Conservation (phyloP, 768 basidiomycete genomes). For the Russula sp. region DNA sequence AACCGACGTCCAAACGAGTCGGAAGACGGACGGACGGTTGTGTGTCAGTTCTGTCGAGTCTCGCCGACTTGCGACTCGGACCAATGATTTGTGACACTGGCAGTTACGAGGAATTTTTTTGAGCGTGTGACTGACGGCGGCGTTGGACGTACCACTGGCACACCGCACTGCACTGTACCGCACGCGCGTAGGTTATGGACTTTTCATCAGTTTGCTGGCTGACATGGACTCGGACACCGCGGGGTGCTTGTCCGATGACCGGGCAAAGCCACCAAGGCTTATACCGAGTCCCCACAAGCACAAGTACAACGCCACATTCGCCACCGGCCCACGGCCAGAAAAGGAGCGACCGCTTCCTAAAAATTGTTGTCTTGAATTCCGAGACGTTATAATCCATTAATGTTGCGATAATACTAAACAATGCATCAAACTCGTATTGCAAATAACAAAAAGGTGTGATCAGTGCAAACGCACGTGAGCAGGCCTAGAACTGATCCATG, state of each 20-base stretch:
- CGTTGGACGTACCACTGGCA: not conserved
- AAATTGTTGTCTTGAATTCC: not conserved
- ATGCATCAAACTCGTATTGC: not conserved
- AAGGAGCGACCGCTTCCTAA: not conserved
- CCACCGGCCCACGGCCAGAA: not conserved
- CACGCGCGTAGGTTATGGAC: not conserved
- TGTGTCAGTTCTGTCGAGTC: not conserved
- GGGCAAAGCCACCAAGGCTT: not conserved
- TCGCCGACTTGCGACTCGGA: not conserved
- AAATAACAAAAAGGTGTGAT: slow-evolving; percentile 1
- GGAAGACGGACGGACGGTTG: not conserved
- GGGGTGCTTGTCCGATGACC: not conserved
- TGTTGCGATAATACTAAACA: not conserved
- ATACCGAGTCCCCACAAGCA: no score
- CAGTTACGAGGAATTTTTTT: not conserved
- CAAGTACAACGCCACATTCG: not conserved
- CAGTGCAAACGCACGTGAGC: not conserved
- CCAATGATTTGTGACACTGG: not conserved
- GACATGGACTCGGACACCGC: not conserved
- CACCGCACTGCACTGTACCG: not conserved
- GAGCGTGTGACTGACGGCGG: not conserved
- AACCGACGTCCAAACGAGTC: no score
- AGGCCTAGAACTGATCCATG: not conserved
- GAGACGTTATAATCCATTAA: not conserved
- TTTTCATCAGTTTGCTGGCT: not conserved